Percentiles rank a stretch among this genome's conserved stretches.
phyloP scores from a whole-genome alignment of 2,329 filamentous ascomycete species.

The Juglanconis juglandina region DNA sequence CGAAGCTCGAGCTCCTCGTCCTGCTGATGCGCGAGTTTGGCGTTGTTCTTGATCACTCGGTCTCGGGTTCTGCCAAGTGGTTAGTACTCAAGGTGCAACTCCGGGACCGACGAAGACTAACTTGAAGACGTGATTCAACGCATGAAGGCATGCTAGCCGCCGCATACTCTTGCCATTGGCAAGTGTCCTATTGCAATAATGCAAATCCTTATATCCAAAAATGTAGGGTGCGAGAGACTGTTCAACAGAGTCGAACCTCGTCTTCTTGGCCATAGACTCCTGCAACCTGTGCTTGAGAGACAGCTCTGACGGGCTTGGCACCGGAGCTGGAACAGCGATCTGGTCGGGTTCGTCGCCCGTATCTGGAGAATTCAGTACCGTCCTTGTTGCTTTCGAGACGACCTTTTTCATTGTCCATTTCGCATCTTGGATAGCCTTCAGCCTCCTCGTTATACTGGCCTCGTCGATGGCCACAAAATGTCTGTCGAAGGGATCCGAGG shows the following conservation, averaged over 20 bases:
- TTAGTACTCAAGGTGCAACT: not conserved
- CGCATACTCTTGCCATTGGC: conserved; percentile 67
- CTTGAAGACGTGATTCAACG: conserved; percentile 90
- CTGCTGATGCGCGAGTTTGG: conserved; percentile 66
- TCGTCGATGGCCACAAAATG: conserved; percentile 74
- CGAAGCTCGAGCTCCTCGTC: conserved; percentile 69
- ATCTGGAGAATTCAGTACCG: conserved; percentile 45
- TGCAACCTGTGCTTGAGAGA: conserved; percentile 70
- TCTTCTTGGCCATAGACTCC: conserved; percentile 49
- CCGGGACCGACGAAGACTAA: conserved; percentile 33
- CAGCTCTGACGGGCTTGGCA: conserved; percentile 42
- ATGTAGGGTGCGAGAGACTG: conserved; percentile 66
- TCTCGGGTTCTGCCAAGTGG: conserved; percentile 65
- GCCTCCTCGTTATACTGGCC: conserved; percentile 50
- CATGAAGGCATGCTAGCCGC: conserved; percentile 74
- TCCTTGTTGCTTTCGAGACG: conserved; percentile 44
- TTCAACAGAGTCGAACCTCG: conserved; percentile 59
- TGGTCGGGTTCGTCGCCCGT: conserved; percentile 30
- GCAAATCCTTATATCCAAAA: conserved; percentile 78
- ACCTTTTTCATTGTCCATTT: conserved; percentile 50
- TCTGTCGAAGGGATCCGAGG: conserved; percentile 69
- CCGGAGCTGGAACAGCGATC: conserved; percentile 31
- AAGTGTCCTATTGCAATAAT: conserved; percentile 70
- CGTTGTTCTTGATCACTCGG: conserved; percentile 87
- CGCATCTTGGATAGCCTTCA: conserved; percentile 47